phyloP scores from a whole-genome alignment of 495 filamentous ascomycete genomes.

The Penicillium riverlandense region DNA sequence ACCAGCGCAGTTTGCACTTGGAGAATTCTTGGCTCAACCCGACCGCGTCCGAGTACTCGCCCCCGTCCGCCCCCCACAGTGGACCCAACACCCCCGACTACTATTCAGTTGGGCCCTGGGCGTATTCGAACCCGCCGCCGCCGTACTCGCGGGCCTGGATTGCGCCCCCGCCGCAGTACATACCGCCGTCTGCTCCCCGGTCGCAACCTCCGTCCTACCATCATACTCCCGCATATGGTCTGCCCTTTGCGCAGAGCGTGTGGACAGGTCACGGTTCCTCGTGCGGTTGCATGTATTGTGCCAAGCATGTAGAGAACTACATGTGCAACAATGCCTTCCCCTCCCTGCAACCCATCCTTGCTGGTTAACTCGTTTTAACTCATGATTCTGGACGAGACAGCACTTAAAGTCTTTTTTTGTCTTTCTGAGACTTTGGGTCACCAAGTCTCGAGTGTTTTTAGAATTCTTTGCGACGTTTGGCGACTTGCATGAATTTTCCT shows the following conservation, averaged over 20 bases:
- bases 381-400: conserved; percentile 10
- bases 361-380: conserved; percentile 17
- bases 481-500: conserved; percentile 24
- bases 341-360: conserved; percentile 50
- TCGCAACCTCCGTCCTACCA: conserved; percentile 47
- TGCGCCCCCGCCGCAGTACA: conserved; percentile 41
- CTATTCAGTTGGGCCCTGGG: conserved; percentile 48
- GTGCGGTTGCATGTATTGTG: conserved; percentile 63
- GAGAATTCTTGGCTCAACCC: conserved; percentile 48
- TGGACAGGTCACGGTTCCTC: conserved; percentile 57
- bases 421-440: conserved; percentile 15
- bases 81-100: conserved; percentile 58
- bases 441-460: conserved; percentile 7
- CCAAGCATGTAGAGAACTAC: conserved; percentile 56
- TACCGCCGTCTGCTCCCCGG: conserved; percentile 30
- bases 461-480: conserved; percentile 21
- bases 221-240: conserved; percentile 42
- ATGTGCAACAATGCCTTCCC: conserved; percentile 54
- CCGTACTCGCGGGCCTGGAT: conserved; percentile 36
- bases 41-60: conserved; percentile 54
- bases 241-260: conserved; percentile 48
- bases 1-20: conserved; percentile 40
- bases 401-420: conserved; percentile 12
- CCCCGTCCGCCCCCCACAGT: conserved; percentile 60
- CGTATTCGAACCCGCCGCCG: conserved; percentile 47